Conservation (phyloP, 495 filamentous ascomycete species). For the Tuber calosporum region DNA sequence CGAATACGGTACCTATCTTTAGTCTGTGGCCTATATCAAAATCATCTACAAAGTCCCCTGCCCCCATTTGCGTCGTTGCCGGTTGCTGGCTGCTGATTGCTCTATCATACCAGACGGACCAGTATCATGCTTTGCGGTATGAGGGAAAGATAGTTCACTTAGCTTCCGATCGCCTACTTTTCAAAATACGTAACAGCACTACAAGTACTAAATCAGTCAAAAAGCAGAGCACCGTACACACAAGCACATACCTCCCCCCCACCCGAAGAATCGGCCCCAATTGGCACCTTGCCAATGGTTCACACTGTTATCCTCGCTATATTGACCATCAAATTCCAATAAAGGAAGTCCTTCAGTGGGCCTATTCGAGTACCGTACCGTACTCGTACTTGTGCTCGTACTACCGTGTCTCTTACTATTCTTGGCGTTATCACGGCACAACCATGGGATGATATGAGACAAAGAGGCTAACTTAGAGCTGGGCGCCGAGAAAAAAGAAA, state of each 20-base stretch:
- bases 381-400: too few relatives aligned
- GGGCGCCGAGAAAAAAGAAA: neutral
- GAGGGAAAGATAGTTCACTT: neutral
- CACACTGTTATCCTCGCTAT: neutral
- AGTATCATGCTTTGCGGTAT: neutral
- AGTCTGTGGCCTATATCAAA: neutral
- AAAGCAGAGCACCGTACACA: neutral
- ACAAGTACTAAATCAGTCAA: neutral
- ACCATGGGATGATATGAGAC: conserved; percentile 4
- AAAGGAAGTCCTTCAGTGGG: neutral
- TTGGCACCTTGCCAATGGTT: neutral
- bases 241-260: neutral
- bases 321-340: neutral
- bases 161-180: neutral
- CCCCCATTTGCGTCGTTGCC: neutral
- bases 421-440: neutral
- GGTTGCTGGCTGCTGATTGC: neutral
- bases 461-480: neutral
- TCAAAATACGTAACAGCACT: neutral
- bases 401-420: neutral
- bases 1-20: neutral
- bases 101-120: neutral
- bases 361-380: too few relatives aligned
- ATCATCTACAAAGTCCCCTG: neutral
- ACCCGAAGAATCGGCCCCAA: neutral